phyloP scores from a whole-genome alignment of 495 filamentous ascomycete species.

The Aspergillus campestris region DNA sequence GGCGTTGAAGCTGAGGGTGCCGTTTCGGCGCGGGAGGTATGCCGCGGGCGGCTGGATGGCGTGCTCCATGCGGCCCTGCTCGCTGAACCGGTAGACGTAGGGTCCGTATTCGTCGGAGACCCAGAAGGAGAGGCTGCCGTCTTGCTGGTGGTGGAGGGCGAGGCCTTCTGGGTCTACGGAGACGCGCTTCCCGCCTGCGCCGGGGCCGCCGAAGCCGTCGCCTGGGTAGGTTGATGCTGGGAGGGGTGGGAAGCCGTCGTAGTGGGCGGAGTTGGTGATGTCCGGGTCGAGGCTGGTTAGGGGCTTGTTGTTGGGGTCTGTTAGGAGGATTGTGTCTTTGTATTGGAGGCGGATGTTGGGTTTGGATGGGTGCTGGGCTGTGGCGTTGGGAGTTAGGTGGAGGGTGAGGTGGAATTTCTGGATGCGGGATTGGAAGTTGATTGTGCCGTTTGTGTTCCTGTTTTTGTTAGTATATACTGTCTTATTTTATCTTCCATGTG shows the following conservation, averaged over 20 bases:
- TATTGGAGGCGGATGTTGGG: slow-evolving; percentile 63
- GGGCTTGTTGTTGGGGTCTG: slow-evolving; percentile 57
- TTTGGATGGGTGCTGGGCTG: slow-evolving; percentile 44
- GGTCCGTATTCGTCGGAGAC: slow-evolving; percentile 75
- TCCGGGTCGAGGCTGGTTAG: slow-evolving; percentile 67
- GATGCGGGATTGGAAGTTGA: slow-evolving; percentile 65
- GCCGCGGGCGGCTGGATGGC: slow-evolving; percentile 64
- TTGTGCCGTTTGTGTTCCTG: slow-evolving; percentile 65
- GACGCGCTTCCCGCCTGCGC: slow-evolving; percentile 53
- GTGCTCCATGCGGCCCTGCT: slow-evolving; percentile 48
- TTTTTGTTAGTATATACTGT: slow-evolving; percentile 11
- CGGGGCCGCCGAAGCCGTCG: slow-evolving; percentile 61
- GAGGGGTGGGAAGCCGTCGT: slow-evolving; percentile 53
- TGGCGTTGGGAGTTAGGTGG: slow-evolving; percentile 45
- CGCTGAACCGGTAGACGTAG: slow-evolving; percentile 61
- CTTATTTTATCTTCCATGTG: background rate
- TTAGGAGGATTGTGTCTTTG: slow-evolving; percentile 58
- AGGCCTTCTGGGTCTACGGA: slow-evolving; percentile 64
- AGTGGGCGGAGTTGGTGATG: slow-evolving; percentile 40
- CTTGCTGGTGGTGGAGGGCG: slow-evolving; percentile 55
- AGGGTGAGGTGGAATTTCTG: slow-evolving; percentile 62
- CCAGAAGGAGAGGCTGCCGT: slow-evolving; percentile 49
- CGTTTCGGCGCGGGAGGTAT: slow-evolving; percentile 59
- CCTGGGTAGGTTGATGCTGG: slow-evolving; percentile 60
- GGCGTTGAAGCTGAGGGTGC: slow-evolving; percentile 48